phyloP scores from a whole-genome alignment of 352 stramenopile genomes.

The Globisporangium cederbergense region DNA sequence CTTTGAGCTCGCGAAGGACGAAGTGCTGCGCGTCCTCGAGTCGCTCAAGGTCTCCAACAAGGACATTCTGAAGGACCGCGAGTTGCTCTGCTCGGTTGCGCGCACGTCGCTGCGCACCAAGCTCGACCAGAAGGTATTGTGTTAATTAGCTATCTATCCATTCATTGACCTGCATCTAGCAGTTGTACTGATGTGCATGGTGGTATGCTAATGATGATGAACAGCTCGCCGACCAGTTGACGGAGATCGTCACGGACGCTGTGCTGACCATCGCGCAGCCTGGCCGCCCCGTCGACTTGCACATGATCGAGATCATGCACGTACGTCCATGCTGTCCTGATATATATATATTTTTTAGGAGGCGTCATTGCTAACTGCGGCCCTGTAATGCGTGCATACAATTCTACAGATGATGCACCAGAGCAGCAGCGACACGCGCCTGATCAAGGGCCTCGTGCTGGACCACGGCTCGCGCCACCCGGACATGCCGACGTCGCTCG shows the following conservation, averaged over 20 bases:
- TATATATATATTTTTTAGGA: neutral
- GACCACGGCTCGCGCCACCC: conserved; percentile 99
- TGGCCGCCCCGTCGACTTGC: conserved; percentile 91
- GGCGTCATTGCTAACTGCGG: too few relatives aligned
- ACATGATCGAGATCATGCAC: conserved; percentile 99
- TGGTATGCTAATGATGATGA: conserved; percentile 12
- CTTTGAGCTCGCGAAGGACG: conserved; percentile 97
- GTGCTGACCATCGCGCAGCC: conserved; percentile 92
- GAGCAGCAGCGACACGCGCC: conserved; percentile 89
- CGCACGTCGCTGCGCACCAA: conserved; percentile 98
- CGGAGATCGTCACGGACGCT: conserved; percentile 96
- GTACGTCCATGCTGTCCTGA: conserved; percentile 30
- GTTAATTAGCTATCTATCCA: neutral
- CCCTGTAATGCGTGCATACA: neutral
- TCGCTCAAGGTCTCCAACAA: conserved; percentile 81
- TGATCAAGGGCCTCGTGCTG: conserved; percentile 96
- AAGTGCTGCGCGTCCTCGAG: conserved; percentile 93
- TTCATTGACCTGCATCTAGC: neutral
- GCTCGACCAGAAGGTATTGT: conserved; percentile 88
- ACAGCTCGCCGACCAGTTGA: conserved; percentile 88
- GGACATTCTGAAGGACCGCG: conserved; percentile 91
- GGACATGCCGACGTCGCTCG: conserved; percentile 97
- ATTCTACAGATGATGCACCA: conserved; percentile 94
- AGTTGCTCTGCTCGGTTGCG: conserved; percentile 93
- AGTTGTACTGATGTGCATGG: conserved; percentile 5